Base-by-base conservation (phyloP, 768 basidiomycete genomes). In the Galerina sulciceps region DNA sequence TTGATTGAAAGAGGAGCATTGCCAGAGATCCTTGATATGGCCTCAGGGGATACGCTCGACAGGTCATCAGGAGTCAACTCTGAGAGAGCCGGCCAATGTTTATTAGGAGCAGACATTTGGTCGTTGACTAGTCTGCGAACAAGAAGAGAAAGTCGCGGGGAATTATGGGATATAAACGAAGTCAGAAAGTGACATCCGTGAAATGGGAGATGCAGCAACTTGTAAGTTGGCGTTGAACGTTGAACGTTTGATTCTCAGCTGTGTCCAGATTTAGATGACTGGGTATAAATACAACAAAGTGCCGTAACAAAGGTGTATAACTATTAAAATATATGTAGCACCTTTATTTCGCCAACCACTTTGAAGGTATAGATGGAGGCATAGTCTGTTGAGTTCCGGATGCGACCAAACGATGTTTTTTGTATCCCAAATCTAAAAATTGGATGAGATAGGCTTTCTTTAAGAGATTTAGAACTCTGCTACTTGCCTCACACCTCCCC, bases 381-480 rank as follows among this genome's bases (percentile, higher is more conserved):
- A 80, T 78, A 55, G 73, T 71, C 48, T 76, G 62, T 46, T 81
- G 81, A 18, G 73, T 72, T 1, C 75, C 79, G 38, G 79, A 76
- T 40, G 79, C 79, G 15, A 82, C 69, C 17, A 82, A 63, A 26
- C 75, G 70, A 58, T 69, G 35, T 79, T 73, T 18, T 62, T 65
- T 26, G 57, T 61, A 35, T 82, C 74, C 79, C 78, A 81, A 20
- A 82, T 73, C 81, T 81, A 41, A 42, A 26, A 44, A 57, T 45
- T 26, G 15, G 10, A 6, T 8, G 26, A 10, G 26, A 10, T 47
- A 17, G n/a, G 6, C 4, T 34, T 23, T 34, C 15, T 8, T 5
- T 11, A 20, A 3, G 17, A 18, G 20, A n/a, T 11, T 44, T 20
- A 17, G 4, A 11, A 4, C 13, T 5, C 13, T 26, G 10, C n/a